A percentile compares a stretch with the other conserved stretches of the same genome.
Evolutionary conservation across 2,329 filamentous ascomycete species (phyloP).

Genomic region (Calonectria leucothoes): DNA sequence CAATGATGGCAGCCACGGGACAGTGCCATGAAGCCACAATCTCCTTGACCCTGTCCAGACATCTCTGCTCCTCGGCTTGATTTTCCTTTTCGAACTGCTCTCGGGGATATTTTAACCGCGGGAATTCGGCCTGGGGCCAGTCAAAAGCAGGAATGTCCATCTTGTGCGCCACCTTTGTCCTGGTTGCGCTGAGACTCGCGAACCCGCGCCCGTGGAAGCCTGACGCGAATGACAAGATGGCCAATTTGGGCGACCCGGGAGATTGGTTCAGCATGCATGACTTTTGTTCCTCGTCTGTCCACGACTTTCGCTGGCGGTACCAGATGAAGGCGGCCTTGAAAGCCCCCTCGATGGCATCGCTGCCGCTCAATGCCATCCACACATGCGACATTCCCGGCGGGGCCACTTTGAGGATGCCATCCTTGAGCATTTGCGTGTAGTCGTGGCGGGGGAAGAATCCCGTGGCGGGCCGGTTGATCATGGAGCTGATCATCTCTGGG

Average conservation of each 20-base stretch:
- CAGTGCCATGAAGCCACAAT: conserved; percentile 75
- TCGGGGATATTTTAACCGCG: conserved; percentile 84
- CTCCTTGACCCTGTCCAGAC: conserved; percentile 78
- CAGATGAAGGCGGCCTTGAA: conserved; percentile 98
- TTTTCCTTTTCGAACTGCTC: conserved; percentile 85
- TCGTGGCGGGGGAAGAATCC: conserved; percentile 90
- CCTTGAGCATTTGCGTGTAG: conserved; percentile 78
- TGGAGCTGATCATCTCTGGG: conserved; percentile 71
- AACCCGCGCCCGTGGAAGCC: conserved; percentile 87
- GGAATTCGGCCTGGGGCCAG: conserved; percentile 92
- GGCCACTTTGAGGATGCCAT: conserved; percentile 82
- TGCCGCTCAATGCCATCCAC: conserved; percentile 88
- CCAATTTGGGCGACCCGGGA: conserved; percentile 79
- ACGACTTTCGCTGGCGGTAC: conserved; percentile 75
- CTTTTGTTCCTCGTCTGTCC: conserved; percentile 11
- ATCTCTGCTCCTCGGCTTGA: conserved; percentile 76
- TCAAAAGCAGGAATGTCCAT: conserved; percentile 93
- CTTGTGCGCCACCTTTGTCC: conserved; percentile 94
- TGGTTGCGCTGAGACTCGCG: conserved; percentile 86
- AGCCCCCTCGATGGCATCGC: conserved; percentile 91
- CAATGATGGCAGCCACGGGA: conserved; percentile 78
- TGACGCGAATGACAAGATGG: conserved; percentile 82
- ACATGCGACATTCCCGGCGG: conserved; percentile 87
- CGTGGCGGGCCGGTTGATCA: conserved; percentile 79
- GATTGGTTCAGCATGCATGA: conserved; percentile 18